Conservation (phyloP, 352 stramenopile species). For the Pythium pectinolyticum region DNA sequence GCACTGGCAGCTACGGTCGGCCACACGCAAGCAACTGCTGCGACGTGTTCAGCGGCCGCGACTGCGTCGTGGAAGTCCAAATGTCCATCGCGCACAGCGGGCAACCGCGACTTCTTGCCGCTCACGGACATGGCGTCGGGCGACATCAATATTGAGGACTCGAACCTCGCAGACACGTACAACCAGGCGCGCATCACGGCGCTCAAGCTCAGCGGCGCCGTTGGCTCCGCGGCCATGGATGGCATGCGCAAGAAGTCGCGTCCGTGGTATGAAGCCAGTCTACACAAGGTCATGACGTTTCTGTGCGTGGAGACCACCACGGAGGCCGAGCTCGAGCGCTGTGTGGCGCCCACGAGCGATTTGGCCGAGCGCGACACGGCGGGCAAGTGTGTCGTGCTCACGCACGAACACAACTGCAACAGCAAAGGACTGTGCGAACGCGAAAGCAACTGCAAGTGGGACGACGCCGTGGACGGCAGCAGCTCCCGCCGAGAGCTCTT, state of each 20-base stretch:
- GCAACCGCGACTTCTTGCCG: slow-evolving; percentile 60
- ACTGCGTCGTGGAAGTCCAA: slow-evolving; percentile 54
- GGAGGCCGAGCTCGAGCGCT: slow-evolving; percentile 52
- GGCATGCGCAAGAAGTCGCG: slow-evolving; percentile 69
- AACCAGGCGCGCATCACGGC: slow-evolving; percentile 66
- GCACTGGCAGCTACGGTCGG: neutral
- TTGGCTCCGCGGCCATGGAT: slow-evolving; percentile 63
- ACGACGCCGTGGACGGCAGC: slow-evolving; percentile 47
- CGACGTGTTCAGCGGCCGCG: slow-evolving; percentile 56
- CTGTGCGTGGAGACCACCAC: slow-evolving; percentile 61
- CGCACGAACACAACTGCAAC: slow-evolving; percentile 49
- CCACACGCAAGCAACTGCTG: slow-evolving; percentile 9
- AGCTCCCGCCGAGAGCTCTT: slow-evolving; percentile 55
- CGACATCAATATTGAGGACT: slow-evolving; percentile 66
- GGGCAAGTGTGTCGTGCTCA: slow-evolving; percentile 56
- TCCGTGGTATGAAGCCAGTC: slow-evolving; percentile 67
- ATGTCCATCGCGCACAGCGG: slow-evolving; percentile 48
- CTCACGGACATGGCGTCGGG: slow-evolving; percentile 48
- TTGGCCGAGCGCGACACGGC: slow-evolving; percentile 51
- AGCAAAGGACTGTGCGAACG: slow-evolving; percentile 65
- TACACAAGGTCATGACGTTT: slow-evolving; percentile 68
- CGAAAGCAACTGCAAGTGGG: slow-evolving; percentile 82
- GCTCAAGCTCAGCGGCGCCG: slow-evolving; percentile 59
- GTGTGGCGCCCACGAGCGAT: slow-evolving; percentile 45
- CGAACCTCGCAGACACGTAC: slow-evolving; percentile 59